Evolutionary conservation across 2,329 filamentous ascomycete genomes (phyloP).

Genomic region (Trichoderma sp.): DNA sequence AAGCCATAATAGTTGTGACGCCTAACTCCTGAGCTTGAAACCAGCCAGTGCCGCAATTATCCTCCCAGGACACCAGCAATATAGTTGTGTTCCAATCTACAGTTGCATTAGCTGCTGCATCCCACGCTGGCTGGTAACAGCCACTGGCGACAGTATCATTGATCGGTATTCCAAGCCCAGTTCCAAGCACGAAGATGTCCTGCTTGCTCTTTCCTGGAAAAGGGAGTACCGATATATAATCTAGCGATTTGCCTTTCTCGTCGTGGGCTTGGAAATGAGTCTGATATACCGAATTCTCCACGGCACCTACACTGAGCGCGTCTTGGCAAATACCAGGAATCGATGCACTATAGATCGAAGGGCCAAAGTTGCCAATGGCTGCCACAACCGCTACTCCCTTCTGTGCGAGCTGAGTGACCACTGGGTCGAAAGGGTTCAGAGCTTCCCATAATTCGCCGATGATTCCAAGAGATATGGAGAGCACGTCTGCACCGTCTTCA

Average conservation of each 20-base stretch:
- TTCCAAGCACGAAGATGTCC: neutral
- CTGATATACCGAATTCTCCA: neutral
- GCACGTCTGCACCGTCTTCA: conserved; percentile 46
- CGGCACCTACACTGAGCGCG: neutral
- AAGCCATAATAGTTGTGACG: neutral
- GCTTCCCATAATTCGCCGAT: conserved; percentile 33
- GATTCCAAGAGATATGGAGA: conserved; percentile 26
- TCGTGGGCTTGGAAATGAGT: neutral
- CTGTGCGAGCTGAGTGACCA: conserved; percentile 44
- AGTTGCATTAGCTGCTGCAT: neutral
- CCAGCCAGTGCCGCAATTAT: neutral
- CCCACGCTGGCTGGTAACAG: neutral
- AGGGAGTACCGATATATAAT: neutral
- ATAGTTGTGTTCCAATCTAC: neutral
- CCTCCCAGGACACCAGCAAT: neutral
- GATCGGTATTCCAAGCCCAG: neutral
- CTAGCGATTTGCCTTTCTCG: neutral
- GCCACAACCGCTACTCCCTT: neutral
- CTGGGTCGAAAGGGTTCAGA: conserved; percentile 43
- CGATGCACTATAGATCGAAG: too few relatives aligned
- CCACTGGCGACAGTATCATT: neutral
- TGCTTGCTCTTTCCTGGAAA: neutral
- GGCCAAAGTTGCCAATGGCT: conserved; percentile 32
- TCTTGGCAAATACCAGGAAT: too few relatives aligned
- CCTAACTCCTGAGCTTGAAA: neutral